Conservation (phyloP, 108 stramenopile genomes). For the Pseudonitzschia pungens region DNA sequence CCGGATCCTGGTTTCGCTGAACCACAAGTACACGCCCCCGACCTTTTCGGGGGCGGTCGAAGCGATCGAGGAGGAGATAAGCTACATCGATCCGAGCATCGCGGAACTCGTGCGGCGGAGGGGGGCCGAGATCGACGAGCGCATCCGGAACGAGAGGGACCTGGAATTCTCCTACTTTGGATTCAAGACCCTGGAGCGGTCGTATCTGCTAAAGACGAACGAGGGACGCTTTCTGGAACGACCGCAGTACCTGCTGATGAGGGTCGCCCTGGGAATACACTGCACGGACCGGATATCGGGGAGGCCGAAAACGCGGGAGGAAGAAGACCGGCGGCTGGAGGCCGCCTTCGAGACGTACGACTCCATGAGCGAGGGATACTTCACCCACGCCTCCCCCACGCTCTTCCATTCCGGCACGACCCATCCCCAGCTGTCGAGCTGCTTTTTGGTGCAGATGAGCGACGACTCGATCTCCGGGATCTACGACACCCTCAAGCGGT, state of each 20-base stretch:
- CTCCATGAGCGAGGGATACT: slow-evolving; percentile 90
- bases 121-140: slow-evolving; percentile 57
- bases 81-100: slow-evolving; percentile 80
- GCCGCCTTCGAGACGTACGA: slow-evolving; percentile 94
- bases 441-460: slow-evolving; percentile 94
- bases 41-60: slow-evolving; percentile 83
- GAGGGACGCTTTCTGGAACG: slow-evolving; percentile 69
- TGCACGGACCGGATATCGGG: slow-evolving; percentile 35
- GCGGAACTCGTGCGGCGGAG: slow-evolving; percentile 63
- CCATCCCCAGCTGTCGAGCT: slow-evolving; percentile 92
- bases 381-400: slow-evolving; percentile 97
- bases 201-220: slow-evolving; percentile 75
- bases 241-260: slow-evolving; percentile 97
- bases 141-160: slow-evolving; percentile 83
- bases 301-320: slow-evolving; percentile 22
- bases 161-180: slow-evolving; percentile 93
- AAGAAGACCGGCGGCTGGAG: slow-evolving; percentile 66
- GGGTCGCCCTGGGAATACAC: slow-evolving; percentile 97
- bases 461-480: slow-evolving; percentile 97
- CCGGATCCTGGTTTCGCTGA: slow-evolving; percentile 81
- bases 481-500: slow-evolving; percentile 94
- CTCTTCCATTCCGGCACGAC: slow-evolving; percentile 96
- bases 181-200: slow-evolving; percentile 93
- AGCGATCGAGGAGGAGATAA: slow-evolving; percentile 48
- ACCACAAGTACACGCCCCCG: slow-evolving; percentile 83